These are phyloP conservation scores for Pseudopyrenochaeta lycopersici DNA, from an alignment of 2,329 filamentous ascomycete species.

Conservation along the genomic window DNA sequence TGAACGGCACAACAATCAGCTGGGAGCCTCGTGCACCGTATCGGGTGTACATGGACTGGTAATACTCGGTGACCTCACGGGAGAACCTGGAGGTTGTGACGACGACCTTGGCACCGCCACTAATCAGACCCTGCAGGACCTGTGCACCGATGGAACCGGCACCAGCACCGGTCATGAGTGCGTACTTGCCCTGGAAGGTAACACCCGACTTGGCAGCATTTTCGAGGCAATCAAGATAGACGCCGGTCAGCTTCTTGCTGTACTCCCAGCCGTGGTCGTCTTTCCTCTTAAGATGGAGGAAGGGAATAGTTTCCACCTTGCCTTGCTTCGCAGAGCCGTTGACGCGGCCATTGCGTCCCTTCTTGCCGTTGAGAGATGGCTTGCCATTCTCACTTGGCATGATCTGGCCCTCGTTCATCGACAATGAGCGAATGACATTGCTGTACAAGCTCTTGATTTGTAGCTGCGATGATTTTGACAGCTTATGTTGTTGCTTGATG, in stretches of 20 bases:
- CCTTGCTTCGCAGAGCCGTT: slow-evolving; percentile 72
- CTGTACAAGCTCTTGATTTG: slow-evolving; percentile 96
- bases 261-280: slow-evolving; percentile 96
- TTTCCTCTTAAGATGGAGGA: slow-evolving; percentile 96
- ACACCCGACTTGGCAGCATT: slow-evolving; percentile 87
- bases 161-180: slow-evolving; percentile 97
- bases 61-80: slow-evolving; percentile 97
- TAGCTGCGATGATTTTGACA: slow-evolving; percentile 93
- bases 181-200: slow-evolving; percentile 93
- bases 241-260: slow-evolving; percentile 95
- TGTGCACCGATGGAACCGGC: slow-evolving; percentile 98
- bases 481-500: slow-evolving; percentile 97
- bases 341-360: slow-evolving; percentile 62
- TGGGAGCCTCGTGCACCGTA: slow-evolving; percentile 94
- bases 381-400: slow-evolving; percentile 86
- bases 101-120: slow-evolving; percentile 94
- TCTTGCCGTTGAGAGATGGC: slow-evolving; percentile 63
- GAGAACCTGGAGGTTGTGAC: slow-evolving; percentile 98
- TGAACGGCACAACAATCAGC: slow-evolving; percentile 98
- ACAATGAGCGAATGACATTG: slow-evolving; percentile 90
- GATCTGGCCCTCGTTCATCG: slow-evolving; percentile 98
- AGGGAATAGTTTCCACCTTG: slow-evolving; percentile 96
- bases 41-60: slow-evolving; percentile 97
- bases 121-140: slow-evolving; percentile 93
- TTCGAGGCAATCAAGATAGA: slow-evolving; percentile 92